phyloP scores from a whole-genome alignment of 768 basidiomycete genomes.

The Suillus luteus region DNA sequence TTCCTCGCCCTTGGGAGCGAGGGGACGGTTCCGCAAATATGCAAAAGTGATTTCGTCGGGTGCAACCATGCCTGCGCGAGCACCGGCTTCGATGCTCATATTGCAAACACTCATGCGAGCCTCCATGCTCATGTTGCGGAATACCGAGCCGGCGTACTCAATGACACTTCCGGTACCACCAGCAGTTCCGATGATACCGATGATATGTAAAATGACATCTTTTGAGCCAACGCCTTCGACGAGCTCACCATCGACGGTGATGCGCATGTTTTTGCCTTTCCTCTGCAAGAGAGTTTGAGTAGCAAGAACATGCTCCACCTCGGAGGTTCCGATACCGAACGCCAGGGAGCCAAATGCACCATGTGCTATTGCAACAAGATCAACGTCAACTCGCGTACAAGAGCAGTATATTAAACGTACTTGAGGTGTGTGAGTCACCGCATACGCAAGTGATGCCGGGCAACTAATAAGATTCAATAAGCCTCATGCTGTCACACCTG shows the following conservation, averaged over 20 bases:
- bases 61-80: slow-evolving; percentile 90
- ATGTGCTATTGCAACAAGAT: slow-evolving; percentile 55
- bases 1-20: slow-evolving; percentile 79
- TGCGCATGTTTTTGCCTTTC: slow-evolving; percentile 92
- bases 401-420: slow-evolving; percentile 42
- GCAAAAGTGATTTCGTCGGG: slow-evolving; percentile 86
- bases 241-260: slow-evolving; percentile 82
- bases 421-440: slow-evolving; percentile 93
- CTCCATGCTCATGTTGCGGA: slow-evolving; percentile 86
- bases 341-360: slow-evolving; percentile 93
- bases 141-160: slow-evolving; percentile 89
- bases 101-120: slow-evolving; percentile 91
- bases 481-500: not conserved
- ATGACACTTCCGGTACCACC: slow-evolving; percentile 92
- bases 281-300: slow-evolving; percentile 87
- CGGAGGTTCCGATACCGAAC: slow-evolving; percentile 92
- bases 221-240: slow-evolving; percentile 84
- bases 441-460: slow-evolving; percentile 85
- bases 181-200: slow-evolving; percentile 90
- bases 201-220: slow-evolving; percentile 89
- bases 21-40: slow-evolving; percentile 79
- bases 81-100: slow-evolving; percentile 95
- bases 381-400: not conserved
- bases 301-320: slow-evolving; percentile 92
- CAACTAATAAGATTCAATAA: slow-evolving; percentile 41